phyloP scores from a whole-genome alignment of 2,329 filamentous ascomycete species.

The Chaetomium sp. region DNA sequence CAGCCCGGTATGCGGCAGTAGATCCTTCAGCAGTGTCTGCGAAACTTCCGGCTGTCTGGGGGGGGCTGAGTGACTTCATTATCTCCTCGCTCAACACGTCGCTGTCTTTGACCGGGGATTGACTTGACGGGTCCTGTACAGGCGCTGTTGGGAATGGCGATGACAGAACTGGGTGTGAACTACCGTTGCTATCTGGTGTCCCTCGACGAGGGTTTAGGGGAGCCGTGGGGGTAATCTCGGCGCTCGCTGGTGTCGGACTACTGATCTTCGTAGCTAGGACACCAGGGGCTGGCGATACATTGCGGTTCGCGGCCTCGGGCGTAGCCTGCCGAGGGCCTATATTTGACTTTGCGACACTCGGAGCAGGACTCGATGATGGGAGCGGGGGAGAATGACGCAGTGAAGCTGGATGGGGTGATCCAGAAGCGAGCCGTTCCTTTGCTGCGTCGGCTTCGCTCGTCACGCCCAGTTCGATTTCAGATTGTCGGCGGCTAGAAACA shows the following conservation, averaged over 20 bases:
- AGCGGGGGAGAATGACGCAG: slow-evolving; percentile 13
- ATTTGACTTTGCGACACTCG: slow-evolving; percentile 11
- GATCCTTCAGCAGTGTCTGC: slow-evolving; percentile 27
- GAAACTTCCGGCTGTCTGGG: slow-evolving; percentile 38
- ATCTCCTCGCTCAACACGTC: slow-evolving; percentile 75
- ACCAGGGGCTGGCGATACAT: neutral
- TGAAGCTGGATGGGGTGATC: slow-evolving; percentile 6
- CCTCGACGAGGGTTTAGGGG: slow-evolving; percentile 49
- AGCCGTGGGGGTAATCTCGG: slow-evolving; percentile 47
- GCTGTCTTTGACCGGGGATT: slow-evolving; percentile 65
- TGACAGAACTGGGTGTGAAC: slow-evolving; percentile 42
- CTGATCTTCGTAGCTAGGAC: slow-evolving; percentile 19
- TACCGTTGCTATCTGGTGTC: slow-evolving; percentile 34
- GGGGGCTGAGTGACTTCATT: slow-evolving; percentile 65
- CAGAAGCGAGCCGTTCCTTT: neutral
- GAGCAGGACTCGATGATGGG: slow-evolving; percentile 23
- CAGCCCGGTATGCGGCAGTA: slow-evolving; percentile 28
- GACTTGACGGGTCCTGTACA: slow-evolving; percentile 53
- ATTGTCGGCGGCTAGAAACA: neutral
- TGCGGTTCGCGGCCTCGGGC: neutral
- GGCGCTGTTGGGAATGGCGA: slow-evolving; percentile 46
- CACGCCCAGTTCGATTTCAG: neutral
- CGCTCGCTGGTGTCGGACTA: slow-evolving; percentile 29
- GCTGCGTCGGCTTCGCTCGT: neutral
- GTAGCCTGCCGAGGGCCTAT: slow-evolving; percentile 14